These are phyloP conservation scores for Phaeoacremonium minimum DNA, from an alignment of 2,329 filamentous ascomycete species.

Conservation along the genomic window DNA sequence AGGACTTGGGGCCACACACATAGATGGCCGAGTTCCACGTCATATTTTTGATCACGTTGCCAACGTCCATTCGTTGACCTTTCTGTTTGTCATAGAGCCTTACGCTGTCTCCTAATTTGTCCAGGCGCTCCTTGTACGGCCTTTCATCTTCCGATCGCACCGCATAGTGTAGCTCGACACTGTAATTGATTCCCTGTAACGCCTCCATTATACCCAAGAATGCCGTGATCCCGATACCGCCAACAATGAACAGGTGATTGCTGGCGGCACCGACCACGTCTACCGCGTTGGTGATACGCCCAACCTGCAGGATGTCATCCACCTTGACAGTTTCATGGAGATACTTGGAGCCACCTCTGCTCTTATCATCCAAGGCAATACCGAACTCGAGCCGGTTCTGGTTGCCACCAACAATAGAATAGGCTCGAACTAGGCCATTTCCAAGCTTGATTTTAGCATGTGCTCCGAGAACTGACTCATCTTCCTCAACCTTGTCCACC, in stretches of 20 bases:
- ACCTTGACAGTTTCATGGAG: slow-evolving; percentile 44
- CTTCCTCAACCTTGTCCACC: slow-evolving; percentile 24
- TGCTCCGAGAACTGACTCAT: too few species aligned
- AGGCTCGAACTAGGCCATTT: slow-evolving; percentile 52
- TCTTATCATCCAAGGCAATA: slow-evolving; percentile 48
- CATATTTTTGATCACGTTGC: slow-evolving; percentile 35
- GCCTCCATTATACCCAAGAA: slow-evolving; percentile 47
- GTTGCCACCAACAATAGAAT: slow-evolving; percentile 54
- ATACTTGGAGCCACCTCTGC: slow-evolving; percentile 57
- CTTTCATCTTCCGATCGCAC: slow-evolving; percentile 47
- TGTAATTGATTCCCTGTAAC: slow-evolving; percentile 39
- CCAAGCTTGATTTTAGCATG: slow-evolving; percentile 55
- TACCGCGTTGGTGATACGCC: slow-evolving; percentile 45
- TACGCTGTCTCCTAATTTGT: slow-evolving; percentile 33
- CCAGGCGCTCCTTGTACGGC: slow-evolving; percentile 47
- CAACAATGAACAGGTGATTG: slow-evolving; percentile 59
- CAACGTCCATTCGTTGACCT: slow-evolving; percentile 49
- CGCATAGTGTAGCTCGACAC: slow-evolving; percentile 54
- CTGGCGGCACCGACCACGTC: slow-evolving; percentile 40
- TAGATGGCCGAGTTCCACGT: slow-evolving; percentile 55
- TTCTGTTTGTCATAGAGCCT: slow-evolving; percentile 47
- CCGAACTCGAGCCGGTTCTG: slow-evolving; percentile 50
- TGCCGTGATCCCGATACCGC: slow-evolving; percentile 63
- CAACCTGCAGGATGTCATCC: slow-evolving; percentile 46
- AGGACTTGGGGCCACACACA: slow-evolving; percentile 53